phyloP scores from a whole-genome alignment of 2,329 filamentous ascomycete species.

The Neonectria magnoliae region DNA sequence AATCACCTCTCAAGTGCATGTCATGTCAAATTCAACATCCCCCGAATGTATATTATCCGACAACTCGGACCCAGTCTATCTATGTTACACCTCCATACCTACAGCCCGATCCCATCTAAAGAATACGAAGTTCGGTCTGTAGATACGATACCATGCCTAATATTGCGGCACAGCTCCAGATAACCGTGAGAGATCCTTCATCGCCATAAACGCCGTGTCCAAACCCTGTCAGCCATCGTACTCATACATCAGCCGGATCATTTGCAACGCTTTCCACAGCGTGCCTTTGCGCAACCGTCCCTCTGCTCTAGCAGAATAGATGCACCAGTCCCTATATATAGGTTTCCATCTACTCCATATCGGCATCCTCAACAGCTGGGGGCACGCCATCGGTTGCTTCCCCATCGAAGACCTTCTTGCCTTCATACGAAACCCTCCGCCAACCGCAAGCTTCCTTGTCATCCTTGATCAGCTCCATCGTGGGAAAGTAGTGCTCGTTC shows the following conservation, averaged over 20 bases:
- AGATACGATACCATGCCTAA: conserved; percentile 17
- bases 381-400: conserved; percentile 63
- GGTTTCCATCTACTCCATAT: conserved; percentile 50
- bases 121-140: conserved; percentile 15
- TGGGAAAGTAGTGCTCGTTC: conserved; percentile 94
- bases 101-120: conserved; percentile 11
- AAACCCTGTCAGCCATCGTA: conserved; percentile 30
- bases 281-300: not conserved
- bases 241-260: conserved; percentile 16
- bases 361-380: conserved; percentile 54
- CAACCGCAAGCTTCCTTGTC: conserved; percentile 67
- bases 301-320: not conserved
- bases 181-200: conserved; percentile 47
- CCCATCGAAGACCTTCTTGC: conserved; percentile 61
- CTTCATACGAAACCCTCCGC: conserved; percentile 71
- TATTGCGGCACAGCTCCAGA: conserved; percentile 47
- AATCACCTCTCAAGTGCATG: not conserved
- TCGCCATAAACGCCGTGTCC: conserved; percentile 48
- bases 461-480: conserved; percentile 76
- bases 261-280: conserved; percentile 3
- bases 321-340: not conserved
- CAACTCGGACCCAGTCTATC: conserved; percentile 1
- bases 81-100: conserved; percentile 21
- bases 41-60: conserved; percentile 14
- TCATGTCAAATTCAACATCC: conserved; percentile 11